Evolutionary conservation across 2,329 filamentous ascomycete genomes (phyloP), one percentile per base, ranked within the genome.

Genomic region (Didymella glomerata): DNA sequence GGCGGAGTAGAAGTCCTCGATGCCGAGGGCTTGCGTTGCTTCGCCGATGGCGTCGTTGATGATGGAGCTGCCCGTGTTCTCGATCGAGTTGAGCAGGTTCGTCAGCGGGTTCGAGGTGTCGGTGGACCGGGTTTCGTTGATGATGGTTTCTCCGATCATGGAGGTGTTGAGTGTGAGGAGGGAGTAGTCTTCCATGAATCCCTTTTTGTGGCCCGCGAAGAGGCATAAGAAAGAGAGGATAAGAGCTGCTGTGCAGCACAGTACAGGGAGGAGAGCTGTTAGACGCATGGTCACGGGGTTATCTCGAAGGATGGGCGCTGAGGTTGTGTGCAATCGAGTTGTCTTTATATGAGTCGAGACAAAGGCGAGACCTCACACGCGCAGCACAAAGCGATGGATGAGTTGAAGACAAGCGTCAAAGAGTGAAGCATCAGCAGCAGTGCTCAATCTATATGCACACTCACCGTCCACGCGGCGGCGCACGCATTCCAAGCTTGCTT

Each of bases 121-220:
- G 9, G 56, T 49, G 58, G 45, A 65, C 45, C 69, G 57, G 40
- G 72, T 75, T 14, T 76, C 64, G 48, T 68, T 61, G 53, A 76
- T 48, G 71, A 77, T 51, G 46, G 70, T 75, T 53, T 76, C 76
- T 51, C 85, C 84, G 28, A 87, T 76, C 40, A 80, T 81, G 3
- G 85, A 86, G 22, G 83, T 84, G 74, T 88, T 87, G 64, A 88
- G 79, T 4, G 84, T 86, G 36, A 89, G 69, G 30, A 89, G 76
- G 57, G 85, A 78, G 60, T 83, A 86, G 53, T 83, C 78, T 61
- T 87, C 81, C 74, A 89, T 81, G 65, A 87, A 83, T 16, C 77
- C 78, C 50, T 77, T 78, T 66, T 84, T 85, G 36, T 82, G 80
- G 36, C 87, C 87, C 1, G 87, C 86, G 65, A 88, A 88, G 58